Base-by-base conservation (phyloP, 2,329 filamentous ascomycete genomes). In the Talaromyces sp. region DNA sequence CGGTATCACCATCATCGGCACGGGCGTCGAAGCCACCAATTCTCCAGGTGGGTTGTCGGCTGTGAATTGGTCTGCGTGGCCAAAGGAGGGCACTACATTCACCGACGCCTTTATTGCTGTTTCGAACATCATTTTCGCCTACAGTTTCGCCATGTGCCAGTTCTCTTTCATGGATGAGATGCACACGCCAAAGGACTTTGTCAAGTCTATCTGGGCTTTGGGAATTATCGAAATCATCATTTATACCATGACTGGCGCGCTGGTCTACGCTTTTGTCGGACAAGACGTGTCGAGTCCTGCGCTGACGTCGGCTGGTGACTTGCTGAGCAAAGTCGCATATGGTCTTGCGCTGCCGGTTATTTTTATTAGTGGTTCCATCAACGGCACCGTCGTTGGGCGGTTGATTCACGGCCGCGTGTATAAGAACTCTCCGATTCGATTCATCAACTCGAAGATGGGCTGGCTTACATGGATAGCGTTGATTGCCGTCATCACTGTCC, bases 401-500 rank as follows among this genome's bases (percentile, higher is more conserved):
- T 67, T 76, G 58, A 66, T 78, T 50, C 75, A 76, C 65, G 74
- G 76, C 22, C 71, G 74, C 58, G 68, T 75, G 49, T 76, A 73
- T 69, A 71, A 73, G 59, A 70, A 75, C 67, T 73, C 71, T 6
- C 68, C 71, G 24, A 78, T 80, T 68, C 73, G 73, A 33, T 75
- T 72, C 68, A 71, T 74, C 54, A 75, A 76, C 71, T 75, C 73
- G 43, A 71, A 70, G 66, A 73, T 72, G 67, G 73, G 75, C 24
- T 77, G 75, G 75, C 63, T 71, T 22, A 74, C 74, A 35, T 77
- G 75, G 75, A 62, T 75, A 24, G 60, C 37, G 8, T 61, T 74
- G 2, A 74, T 75, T 31, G 58, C 62, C 10, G 31, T 76, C 0
- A 90, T 89, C 3, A 96, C 92, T 89, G 78, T 93, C 19, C 71